A percentile compares a stretch with the other conserved stretches of the same genome.
Evolutionary conservation across 208 protist genomes (phyloP).

Genomic region (Spongospora subterranea): DNA sequence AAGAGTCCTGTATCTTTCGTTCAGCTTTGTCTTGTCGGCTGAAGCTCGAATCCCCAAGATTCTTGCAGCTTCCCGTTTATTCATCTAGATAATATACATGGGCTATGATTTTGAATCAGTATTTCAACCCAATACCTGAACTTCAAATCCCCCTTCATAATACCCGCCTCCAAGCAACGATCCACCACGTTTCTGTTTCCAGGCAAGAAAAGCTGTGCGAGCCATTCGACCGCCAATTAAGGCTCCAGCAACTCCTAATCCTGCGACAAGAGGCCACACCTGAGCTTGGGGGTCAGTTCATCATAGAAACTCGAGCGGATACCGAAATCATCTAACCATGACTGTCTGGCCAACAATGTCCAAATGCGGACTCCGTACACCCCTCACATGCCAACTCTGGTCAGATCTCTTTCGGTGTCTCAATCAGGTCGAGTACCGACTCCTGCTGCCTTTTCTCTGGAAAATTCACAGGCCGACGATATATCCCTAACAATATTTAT

Average conservation of each 20-base stretch:
- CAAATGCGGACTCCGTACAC: too few relatives aligned
- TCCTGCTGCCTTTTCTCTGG: background rate
- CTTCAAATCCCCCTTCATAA: constrained; percentile 44
- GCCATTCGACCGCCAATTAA: constrained; percentile 21
- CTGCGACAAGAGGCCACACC: constrained; percentile 19
- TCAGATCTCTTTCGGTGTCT: too few relatives aligned
- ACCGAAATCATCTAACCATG: background rate
- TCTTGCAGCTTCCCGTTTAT: constrained; percentile 52
- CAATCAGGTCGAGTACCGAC: too few relatives aligned
- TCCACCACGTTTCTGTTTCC: background rate
- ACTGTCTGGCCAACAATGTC: too few relatives aligned
- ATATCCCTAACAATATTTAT: background rate
- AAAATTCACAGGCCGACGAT: background rate
- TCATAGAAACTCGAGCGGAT: background rate
- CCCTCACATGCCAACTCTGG: too few relatives aligned
- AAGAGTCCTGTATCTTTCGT: constrained; percentile 31
- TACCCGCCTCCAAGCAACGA: background rate
- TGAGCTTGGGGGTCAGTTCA: background rate
- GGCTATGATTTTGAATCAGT: background rate
- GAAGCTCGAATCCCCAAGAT: constrained; percentile 15
- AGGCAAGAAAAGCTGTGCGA: background rate
- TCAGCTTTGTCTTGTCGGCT: constrained; percentile 30
- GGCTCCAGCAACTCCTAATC: constrained; percentile 8
- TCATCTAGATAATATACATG: constrained; percentile 14
- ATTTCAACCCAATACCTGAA: background rate